Evolutionary conservation across 1,284 basidiomycete genomes (phyloP).

Genomic region (Ceratobasidium theobromae): DNA sequence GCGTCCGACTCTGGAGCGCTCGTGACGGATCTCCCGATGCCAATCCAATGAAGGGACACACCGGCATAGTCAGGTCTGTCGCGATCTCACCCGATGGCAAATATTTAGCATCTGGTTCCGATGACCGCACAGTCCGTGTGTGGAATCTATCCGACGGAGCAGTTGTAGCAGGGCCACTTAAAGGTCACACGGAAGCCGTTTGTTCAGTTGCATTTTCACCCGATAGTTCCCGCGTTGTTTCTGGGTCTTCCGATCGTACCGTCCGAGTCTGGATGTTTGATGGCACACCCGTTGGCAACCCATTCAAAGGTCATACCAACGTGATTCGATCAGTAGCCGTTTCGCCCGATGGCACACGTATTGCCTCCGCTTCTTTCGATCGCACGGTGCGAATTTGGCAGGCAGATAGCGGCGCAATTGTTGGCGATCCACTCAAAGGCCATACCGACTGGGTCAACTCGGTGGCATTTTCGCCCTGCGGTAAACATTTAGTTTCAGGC

Average conservation of each 20-base stretch:
- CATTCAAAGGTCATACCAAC: neutral
- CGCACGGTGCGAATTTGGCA: constrained; percentile 48
- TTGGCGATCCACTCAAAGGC: constrained; percentile 45
- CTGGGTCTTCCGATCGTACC: neutral
- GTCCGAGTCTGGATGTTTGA: neutral
- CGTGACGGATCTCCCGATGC: too few relatives aligned
- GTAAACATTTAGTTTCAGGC: neutral
- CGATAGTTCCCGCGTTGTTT: neutral
- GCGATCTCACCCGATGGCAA: too few relatives aligned
- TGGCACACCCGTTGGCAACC: neutral
- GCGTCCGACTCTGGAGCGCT: too few relatives aligned
- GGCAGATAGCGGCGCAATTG: constrained; percentile 44
- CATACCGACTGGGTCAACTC: too few relatives aligned
- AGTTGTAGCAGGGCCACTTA: neutral
- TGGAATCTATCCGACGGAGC: too few relatives aligned
- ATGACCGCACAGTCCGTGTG: too few relatives aligned
- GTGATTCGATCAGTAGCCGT: neutral
- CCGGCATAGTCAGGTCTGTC: too few relatives aligned
- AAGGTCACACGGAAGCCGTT: neutral
- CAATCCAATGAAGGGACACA: too few relatives aligned
- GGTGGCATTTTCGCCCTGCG: neutral
- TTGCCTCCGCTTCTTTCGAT: neutral
- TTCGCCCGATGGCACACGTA: neutral
- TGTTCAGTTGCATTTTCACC: neutral
- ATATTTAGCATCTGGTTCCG: too few relatives aligned